These are phyloP conservation scores for Fusarium euwallaceae DNA, from an alignment of 2,329 filamentous ascomycete genomes.

Conservation along the genomic window DNA sequence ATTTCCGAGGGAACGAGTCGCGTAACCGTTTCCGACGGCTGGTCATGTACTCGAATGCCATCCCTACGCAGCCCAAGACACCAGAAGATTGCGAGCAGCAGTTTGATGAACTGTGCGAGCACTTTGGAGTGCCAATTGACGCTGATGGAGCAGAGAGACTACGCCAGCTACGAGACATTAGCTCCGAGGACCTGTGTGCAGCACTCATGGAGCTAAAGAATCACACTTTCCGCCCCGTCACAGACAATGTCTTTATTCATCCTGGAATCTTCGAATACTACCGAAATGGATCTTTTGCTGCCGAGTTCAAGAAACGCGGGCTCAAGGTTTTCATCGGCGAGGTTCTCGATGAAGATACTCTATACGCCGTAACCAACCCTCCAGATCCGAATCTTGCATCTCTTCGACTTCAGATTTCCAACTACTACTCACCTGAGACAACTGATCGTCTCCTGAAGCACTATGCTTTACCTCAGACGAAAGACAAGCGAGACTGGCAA, in stretches of 20 bases:
- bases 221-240: slow-evolving; percentile 29
- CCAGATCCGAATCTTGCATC: slow-evolving; percentile 13
- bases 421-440: slow-evolving; percentile 17
- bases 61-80: slow-evolving; percentile 22
- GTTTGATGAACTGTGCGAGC: slow-evolving; percentile 21
- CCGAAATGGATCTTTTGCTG: slow-evolving; percentile 17
- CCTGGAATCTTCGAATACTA: slow-evolving; percentile 22
- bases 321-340: slow-evolving; percentile 19
- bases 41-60: slow-evolving; percentile 27
- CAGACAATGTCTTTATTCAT: slow-evolving; percentile 20
- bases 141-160: slow-evolving; percentile 5
- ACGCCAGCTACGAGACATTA: background rate
- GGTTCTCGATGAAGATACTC: slow-evolving; percentile 21
- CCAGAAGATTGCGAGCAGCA: slow-evolving; percentile 12
- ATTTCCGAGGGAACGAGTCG: slow-evolving; percentile 10
- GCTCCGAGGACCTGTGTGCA: slow-evolving; percentile 12
- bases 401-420: slow-evolving; percentile 20
- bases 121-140: background rate
- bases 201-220: slow-evolving; percentile 18
- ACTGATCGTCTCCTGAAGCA: slow-evolving; percentile 12
- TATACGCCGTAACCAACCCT: slow-evolving; percentile 22
- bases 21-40: slow-evolving; percentile 2
- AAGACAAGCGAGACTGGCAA: slow-evolving; percentile 17
- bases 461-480: background rate
- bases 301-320: slow-evolving; percentile 26